A percentile compares a stretch with the other conserved stretches of the same genome.
phyloP scores from a whole-genome alignment of 2,329 filamentous ascomycete species.

The Fusarium marasasianum region DNA sequence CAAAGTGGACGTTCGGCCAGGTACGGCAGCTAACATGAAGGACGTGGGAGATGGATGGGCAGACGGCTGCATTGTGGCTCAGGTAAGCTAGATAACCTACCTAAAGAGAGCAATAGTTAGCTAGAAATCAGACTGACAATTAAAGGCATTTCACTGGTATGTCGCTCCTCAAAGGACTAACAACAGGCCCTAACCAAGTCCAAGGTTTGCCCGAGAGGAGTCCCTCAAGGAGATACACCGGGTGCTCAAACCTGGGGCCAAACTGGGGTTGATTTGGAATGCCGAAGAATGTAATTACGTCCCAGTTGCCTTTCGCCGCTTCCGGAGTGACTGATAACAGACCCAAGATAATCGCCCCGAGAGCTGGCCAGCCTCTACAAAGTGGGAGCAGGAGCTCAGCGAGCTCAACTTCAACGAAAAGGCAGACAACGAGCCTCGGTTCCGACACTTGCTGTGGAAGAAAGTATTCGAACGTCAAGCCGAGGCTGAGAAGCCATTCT shows the following conservation, averaged over 20 bases:
- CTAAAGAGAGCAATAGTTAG: neutral
- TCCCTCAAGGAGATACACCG: conserved; percentile 73
- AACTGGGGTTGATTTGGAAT: conserved; percentile 78
- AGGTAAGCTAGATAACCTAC: conserved; percentile 60
- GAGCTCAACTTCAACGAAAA: conserved; percentile 64
- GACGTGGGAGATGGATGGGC: conserved; percentile 63
- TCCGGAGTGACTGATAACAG: neutral
- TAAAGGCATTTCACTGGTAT: conserved; percentile 66
- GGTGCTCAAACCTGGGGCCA: conserved; percentile 67
- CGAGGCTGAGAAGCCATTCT: conserved; percentile 56
- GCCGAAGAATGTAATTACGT: conserved; percentile 70
- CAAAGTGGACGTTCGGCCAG: conserved; percentile 64
- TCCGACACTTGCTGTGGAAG: conserved; percentile 72
- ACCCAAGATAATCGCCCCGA: conserved; percentile 70
- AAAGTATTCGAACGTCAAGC: conserved; percentile 70
- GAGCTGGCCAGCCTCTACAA: conserved; percentile 62
- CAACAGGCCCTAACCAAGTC: neutral
- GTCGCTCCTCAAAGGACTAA: conserved; percentile 11
- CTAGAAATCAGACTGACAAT: conserved; percentile 3
- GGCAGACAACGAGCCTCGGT: conserved; percentile 68
- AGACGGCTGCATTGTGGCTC: conserved; percentile 73
- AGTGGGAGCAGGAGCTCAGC: conserved; percentile 71
- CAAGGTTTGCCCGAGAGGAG: conserved; percentile 73
- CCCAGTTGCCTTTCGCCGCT: neutral
- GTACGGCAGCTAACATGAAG: conserved; percentile 66